Evolutionary conservation across 441 rosid species (phyloP), one percentile per base, ranked within the genome.

Genomic region (Adansonia madagascariensis): DNA sequence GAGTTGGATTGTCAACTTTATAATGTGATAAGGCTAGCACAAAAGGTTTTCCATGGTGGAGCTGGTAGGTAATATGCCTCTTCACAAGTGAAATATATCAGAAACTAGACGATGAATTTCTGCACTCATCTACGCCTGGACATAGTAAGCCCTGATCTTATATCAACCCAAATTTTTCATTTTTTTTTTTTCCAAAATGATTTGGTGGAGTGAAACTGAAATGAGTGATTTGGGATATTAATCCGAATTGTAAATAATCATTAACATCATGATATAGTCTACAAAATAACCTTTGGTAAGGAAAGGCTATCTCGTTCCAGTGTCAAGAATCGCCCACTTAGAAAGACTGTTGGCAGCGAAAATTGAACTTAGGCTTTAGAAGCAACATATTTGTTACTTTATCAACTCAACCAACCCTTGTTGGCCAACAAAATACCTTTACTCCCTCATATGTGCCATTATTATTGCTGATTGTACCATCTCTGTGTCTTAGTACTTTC

Each of bases 1-100:
- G 17, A 12, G 18, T 41, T 56, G 63, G 65, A 41, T 4, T 56
- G 44, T 41, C 44, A 41, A 41, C 8, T 41, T 41, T 31, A 31
- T 31, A 31, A 53, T 15, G 3, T 35, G 75, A 71, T 46, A 53
- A 39, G 18, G 50, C 50, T 2, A 35, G 7, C 31, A 39, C 18
- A 71, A 72, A 52, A 52, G 46, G 18, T 31, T 31, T 71, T 71
- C 8, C 71, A n/a, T 3, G 52, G 18, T 6, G 53, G 75, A 27
- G 31, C 50, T n/a, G 24, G 61, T 5, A 15, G 50, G 64, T 72
- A 18, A 15, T 60, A 52, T 55, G 64, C n/a, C 75, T 72, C 53
- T 3, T 35, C 8, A 41, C 7, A 41, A 41, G 44, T 41, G 44
- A 53, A 53, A 15, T 49, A 41, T 41, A 20, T 11, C 22, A 50